phyloP scores from a whole-genome alignment of 192 early-diverging fungal species.

The Entophlyctis helioformis region DNA sequence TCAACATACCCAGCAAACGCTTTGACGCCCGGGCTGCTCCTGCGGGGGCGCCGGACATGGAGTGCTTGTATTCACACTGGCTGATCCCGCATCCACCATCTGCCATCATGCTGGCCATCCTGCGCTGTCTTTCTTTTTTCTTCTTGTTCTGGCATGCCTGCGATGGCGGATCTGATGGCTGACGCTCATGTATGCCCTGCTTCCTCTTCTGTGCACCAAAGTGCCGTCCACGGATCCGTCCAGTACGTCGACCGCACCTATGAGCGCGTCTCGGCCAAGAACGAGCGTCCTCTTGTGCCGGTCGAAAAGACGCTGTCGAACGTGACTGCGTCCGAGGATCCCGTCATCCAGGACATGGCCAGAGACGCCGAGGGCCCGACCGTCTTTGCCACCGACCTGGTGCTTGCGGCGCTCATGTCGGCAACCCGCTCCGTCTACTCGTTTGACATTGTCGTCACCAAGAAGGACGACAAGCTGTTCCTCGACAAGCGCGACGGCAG shows the following conservation, averaged over 20 bases:
- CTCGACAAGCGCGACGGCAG: slow-evolving; percentile 86
- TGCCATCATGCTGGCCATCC: no score
- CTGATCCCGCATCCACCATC: no score
- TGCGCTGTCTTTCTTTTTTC: no score
- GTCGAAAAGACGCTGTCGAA: slow-evolving; percentile 59
- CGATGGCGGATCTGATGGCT: no score
- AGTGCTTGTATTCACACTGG: slow-evolving; percentile 41
- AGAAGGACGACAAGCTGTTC: slow-evolving; percentile 65
- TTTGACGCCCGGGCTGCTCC: no score
- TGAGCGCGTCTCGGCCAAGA: slow-evolving; percentile 74
- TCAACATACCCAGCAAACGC: no score
- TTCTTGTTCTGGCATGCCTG: no score
- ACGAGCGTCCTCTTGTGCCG: slow-evolving; percentile 59
- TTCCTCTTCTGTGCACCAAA: slow-evolving; percentile 9
- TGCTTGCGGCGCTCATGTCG: slow-evolving; percentile 88
- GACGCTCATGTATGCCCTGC: neutral
- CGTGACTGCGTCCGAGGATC: slow-evolving; percentile 77
- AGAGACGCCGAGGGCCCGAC: slow-evolving; percentile 28
- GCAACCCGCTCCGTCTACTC: slow-evolving; percentile 80
- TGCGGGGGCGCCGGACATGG: no score
- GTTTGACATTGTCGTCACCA: slow-evolving; percentile 91
- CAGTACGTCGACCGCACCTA: slow-evolving; percentile 68
- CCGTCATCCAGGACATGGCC: slow-evolving; percentile 49
- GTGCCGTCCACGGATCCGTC: slow-evolving; percentile 61
- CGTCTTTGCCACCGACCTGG: slow-evolving; percentile 84